These are phyloP conservation scores for Colletotrichum melonis DNA, from an alignment of 2,329 filamentous ascomycete genomes.

Conservation along the genomic window DNA sequence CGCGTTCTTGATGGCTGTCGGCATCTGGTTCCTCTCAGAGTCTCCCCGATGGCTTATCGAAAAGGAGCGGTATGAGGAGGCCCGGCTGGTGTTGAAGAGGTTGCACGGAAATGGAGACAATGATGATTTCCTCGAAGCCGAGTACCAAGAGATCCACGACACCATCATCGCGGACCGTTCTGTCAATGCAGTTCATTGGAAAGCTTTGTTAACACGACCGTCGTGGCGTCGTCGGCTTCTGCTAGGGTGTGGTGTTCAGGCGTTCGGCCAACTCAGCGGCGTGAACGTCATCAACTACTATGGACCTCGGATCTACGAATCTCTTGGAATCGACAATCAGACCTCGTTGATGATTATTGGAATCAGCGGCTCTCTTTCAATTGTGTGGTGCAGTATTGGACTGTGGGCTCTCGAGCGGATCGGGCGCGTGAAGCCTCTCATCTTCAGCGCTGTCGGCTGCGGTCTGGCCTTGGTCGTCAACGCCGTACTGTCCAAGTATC, in stretches of 20 bases:
- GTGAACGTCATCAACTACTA: slow-evolving; percentile 54
- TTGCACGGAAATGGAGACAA: slow-evolving; percentile 43
- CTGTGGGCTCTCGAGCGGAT: slow-evolving; percentile 57
- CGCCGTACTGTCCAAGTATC: slow-evolving; percentile 41
- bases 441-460: slow-evolving; percentile 48
- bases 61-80: slow-evolving; percentile 47
- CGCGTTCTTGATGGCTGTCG: slow-evolving; percentile 38
- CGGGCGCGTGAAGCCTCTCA: slow-evolving; percentile 59
- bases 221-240: slow-evolving; percentile 58
- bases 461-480: slow-evolving; percentile 41
- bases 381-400: slow-evolving; percentile 58
- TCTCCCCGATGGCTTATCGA: slow-evolving; percentile 46
- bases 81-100: slow-evolving; percentile 47
- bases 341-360: slow-evolving; percentile 62
- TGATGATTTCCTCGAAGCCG: slow-evolving; percentile 47
- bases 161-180: slow-evolving; percentile 50
- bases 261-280: slow-evolving; percentile 48
- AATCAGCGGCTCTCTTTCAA: slow-evolving; percentile 60
- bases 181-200: slow-evolving; percentile 47
- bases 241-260: slow-evolving; percentile 59
- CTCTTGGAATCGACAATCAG: slow-evolving; percentile 54
- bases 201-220: slow-evolving; percentile 53
- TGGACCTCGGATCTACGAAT: slow-evolving; percentile 51
- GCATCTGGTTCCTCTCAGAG: slow-evolving; percentile 42
- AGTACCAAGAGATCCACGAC: slow-evolving; percentile 53